These are phyloP conservation scores for Sclerotinia trifoliorum DNA, from an alignment of 2,329 filamentous ascomycete genomes.

Conservation along the genomic window DNA sequence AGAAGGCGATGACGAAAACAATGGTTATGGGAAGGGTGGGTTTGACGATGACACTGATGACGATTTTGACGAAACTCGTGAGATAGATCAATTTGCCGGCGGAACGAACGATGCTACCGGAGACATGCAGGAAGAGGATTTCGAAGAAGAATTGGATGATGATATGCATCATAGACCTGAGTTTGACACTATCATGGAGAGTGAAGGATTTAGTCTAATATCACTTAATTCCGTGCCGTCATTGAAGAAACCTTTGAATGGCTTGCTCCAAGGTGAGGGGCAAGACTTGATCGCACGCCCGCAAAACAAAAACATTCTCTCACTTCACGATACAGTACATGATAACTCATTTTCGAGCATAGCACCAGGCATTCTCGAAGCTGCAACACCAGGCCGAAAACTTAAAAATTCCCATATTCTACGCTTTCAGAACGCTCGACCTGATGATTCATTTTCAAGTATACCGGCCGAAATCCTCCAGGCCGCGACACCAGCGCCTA, in stretches of 20 bases:
- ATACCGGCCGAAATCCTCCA: slow-evolving; percentile 33
- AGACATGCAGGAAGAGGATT: slow-evolving; percentile 16
- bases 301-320: slow-evolving; percentile 26
- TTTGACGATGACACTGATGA: slow-evolving; percentile 7
- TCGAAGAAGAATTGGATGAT: slow-evolving; percentile 36
- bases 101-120: not conserved
- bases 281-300: slow-evolving; percentile 19
- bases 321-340: slow-evolving; percentile 24
- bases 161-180: slow-evolving; percentile 43
- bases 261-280: slow-evolving; percentile 35
- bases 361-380: slow-evolving; percentile 31
- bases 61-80: slow-evolving; percentile 21
- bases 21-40: slow-evolving; percentile 1
- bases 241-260: slow-evolving; percentile 45
- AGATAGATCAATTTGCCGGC: not conserved
- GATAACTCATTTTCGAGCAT: slow-evolving; percentile 36
- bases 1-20: slow-evolving; percentile 13
- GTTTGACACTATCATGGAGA: slow-evolving; percentile 56
- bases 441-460: slow-evolving; percentile 35
- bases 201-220: slow-evolving; percentile 58
- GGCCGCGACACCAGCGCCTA: slow-evolving; percentile 33
- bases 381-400: slow-evolving; percentile 29
- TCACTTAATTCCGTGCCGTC: slow-evolving; percentile 54
- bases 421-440: slow-evolving; percentile 25
- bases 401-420: slow-evolving; percentile 25